Percentiles rank a stretch among this genome's conserved stretches.
Evolutionary conservation across 208 protist genomes (phyloP).

Genomic region (Leishmania arabica): DNA sequence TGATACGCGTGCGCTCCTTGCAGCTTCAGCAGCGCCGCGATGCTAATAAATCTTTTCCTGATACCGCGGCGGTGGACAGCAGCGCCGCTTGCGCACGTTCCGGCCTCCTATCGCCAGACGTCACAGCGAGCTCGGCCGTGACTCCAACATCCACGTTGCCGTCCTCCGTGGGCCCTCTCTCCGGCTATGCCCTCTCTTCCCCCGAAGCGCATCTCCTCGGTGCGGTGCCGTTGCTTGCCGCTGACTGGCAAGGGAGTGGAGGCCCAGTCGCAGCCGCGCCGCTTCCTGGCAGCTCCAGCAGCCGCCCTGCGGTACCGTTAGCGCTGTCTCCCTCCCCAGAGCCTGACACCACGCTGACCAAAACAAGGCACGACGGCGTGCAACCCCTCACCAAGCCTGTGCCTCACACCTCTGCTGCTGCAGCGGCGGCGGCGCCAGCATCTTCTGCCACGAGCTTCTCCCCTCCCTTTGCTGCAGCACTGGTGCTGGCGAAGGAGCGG

Average conservation of each 20-base stretch:
- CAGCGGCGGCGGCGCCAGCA: not conserved
- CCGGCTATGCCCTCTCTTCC: not conserved
- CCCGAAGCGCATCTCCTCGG: not conserved
- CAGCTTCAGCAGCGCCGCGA: conserved; percentile 9
- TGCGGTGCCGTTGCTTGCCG: not conserved
- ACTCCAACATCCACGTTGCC: not conserved
- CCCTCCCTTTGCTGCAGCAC: conserved; percentile 7
- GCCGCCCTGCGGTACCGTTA: not conserved
- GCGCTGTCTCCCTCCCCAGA: not conserved
- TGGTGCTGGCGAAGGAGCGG: conserved; percentile 26
- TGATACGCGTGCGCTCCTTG: conserved; percentile 49
- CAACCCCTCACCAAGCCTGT: not conserved
- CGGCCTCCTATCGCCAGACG: not conserved
- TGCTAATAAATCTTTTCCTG: not conserved
- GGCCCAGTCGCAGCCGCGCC: not conserved
- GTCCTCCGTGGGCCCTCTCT: not conserved
- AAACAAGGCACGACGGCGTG: not conserved
- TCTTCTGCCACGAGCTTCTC: not conserved
- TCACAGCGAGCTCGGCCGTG: not conserved
- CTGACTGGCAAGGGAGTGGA: not conserved
- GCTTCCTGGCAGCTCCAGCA: not conserved
- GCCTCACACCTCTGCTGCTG: not conserved
- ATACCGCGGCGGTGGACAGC: not conserved
- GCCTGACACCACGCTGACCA: not conserved
- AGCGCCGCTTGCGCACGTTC: not conserved